phyloP scores from a whole-genome alignment of 768 basidiomycete species.

The Pleurotus giganteus region DNA sequence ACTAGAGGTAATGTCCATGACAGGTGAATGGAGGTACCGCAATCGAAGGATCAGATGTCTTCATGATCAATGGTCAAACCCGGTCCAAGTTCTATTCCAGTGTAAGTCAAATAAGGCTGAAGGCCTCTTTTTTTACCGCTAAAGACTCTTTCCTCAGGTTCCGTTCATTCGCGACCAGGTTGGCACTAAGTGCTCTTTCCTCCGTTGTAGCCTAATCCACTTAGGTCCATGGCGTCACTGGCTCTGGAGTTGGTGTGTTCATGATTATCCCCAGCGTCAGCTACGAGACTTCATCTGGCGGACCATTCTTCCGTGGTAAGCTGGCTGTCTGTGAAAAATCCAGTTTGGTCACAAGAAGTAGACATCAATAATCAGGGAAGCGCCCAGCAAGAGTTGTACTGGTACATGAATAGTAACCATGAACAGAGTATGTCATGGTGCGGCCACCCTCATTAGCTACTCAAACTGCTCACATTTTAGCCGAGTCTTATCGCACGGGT shows the following conservation, averaged over 20 bases:
- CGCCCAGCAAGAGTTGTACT: conserved; percentile 47
- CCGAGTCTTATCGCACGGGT: conserved; percentile 41
- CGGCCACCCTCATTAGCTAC: neutral
- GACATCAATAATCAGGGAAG: conserved; percentile 48
- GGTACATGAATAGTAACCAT: conserved; percentile 47
- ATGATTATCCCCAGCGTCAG: conserved; percentile 43
- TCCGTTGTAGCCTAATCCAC: neutral
- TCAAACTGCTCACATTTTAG: neutral
- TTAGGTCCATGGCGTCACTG: conserved; percentile 44
- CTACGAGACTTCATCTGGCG: conserved; percentile 47
- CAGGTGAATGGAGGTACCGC: conserved; percentile 35
- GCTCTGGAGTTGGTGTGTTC: conserved; percentile 41
- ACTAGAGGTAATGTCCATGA: neutral
- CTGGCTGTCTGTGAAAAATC: neutral
- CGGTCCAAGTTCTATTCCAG: conserved; percentile 50
- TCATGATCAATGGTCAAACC: conserved; percentile 40
- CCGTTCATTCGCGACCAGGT: conserved; percentile 47
- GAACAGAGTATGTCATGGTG: conserved; percentile 27
- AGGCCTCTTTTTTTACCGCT: neutral
- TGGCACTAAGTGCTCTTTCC: neutral
- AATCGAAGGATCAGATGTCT: conserved; percentile 49
- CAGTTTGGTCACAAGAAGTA: conserved; percentile 11
- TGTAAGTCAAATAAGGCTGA: conserved; percentile 25
- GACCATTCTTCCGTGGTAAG: conserved; percentile 47
- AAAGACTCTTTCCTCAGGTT: conserved; percentile 22